A percentile compares a stretch with the other conserved stretches of the same genome.
These are phyloP conservation scores for Bacidia gigantensis DNA, from an alignment of 495 filamentous ascomycete genomes.

Conservation along the genomic window DNA sequence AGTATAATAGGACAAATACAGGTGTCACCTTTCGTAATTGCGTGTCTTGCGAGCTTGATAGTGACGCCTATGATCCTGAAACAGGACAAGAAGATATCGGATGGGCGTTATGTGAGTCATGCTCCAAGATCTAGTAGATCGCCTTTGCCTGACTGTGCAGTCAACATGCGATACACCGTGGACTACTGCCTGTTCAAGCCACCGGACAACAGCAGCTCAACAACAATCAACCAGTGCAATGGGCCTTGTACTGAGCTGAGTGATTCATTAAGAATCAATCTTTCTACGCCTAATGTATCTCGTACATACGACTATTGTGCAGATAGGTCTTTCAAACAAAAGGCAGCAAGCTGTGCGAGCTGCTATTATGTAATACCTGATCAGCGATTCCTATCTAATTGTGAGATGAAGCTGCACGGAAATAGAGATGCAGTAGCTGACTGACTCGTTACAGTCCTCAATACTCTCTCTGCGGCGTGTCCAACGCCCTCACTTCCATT, in stretches of 20 bases:
- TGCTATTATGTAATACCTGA: slow-evolving; percentile 33
- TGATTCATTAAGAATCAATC: slow-evolving; percentile 23
- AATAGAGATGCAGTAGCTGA: neutral
- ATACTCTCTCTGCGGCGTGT: slow-evolving; percentile 37
- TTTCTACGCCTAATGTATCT: slow-evolving; percentile 15
- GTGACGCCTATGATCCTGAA: slow-evolving; percentile 31
- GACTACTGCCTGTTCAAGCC: slow-evolving; percentile 32
- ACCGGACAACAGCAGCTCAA: slow-evolving; percentile 22
- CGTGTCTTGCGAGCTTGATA: slow-evolving; percentile 44
- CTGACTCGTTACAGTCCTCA: slow-evolving; percentile 28
- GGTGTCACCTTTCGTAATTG: slow-evolving; percentile 44
- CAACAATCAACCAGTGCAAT: slow-evolving; percentile 30
- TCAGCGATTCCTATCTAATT: slow-evolving; percentile 37
- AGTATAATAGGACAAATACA: slow-evolving; percentile 28
- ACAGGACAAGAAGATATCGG: slow-evolving; percentile 41
- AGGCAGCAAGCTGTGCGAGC: slow-evolving; percentile 28
- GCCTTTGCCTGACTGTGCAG: slow-evolving; percentile 13
- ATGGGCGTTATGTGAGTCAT: slow-evolving; percentile 45
- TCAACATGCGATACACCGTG: slow-evolving; percentile 38
- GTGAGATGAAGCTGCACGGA: slow-evolving; percentile 21
- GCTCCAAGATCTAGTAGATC: neutral
- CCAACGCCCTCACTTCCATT: slow-evolving; percentile 25
- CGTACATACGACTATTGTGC: slow-evolving; percentile 21
- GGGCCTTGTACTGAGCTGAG: slow-evolving; percentile 28
- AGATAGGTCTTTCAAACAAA: slow-evolving; percentile 25